Evolutionary conservation across 2,329 filamentous ascomycete genomes (phyloP), one percentile per base, ranked within the genome.

Genomic region (Chaetomiaceae sp.): DNA sequence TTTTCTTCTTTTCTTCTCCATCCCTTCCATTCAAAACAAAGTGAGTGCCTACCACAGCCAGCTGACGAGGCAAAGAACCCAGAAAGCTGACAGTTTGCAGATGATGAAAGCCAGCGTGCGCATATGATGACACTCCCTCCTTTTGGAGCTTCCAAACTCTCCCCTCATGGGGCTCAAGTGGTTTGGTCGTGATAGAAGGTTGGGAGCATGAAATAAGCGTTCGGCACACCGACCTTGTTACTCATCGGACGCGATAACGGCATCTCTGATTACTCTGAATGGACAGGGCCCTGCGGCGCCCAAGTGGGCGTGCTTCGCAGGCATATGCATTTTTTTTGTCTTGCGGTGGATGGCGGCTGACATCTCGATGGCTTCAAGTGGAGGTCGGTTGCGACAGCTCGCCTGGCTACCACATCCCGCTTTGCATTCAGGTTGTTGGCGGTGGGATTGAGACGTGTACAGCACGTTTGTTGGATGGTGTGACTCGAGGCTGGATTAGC

Each of bases 61-160:
- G 17, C 15, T 5, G 14, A n/a, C 17, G 8, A 1, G 15, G 31
- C 7, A 6, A 19, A 15, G 45, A 22, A 25, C 20, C 14, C n/a
- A n/a, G n/a, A n/a, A 11, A 23, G 47, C 51, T 53, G 51, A 54
- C 40, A 46, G 61, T 57, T 47, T 45, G 3, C 67, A 96, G 91
- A 95, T 97, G 92, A 99, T 97, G 94, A 99, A 95, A 96, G 89
- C 89, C 83, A 61, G 89, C 84, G 92, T 97, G 94, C 86, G 84
- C 77, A 84, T 84, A 89, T 95, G 94, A 97, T 79, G 78, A 71
- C 72, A 79, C 80, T 88, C 79, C 77, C 79, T 77, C 74, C 79
- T 75, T 73, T 75, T 79, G 76, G 79, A 77, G 76, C 80, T 76
- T 76, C 75, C 76, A 80, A 82, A 88, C 89, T 92, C 91, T 96